Evolutionary conservation across 2,329 filamentous ascomycete genomes (phyloP), one percentile per base, ranked within the genome.

Genomic region (Penicillium janthinellum): DNA sequence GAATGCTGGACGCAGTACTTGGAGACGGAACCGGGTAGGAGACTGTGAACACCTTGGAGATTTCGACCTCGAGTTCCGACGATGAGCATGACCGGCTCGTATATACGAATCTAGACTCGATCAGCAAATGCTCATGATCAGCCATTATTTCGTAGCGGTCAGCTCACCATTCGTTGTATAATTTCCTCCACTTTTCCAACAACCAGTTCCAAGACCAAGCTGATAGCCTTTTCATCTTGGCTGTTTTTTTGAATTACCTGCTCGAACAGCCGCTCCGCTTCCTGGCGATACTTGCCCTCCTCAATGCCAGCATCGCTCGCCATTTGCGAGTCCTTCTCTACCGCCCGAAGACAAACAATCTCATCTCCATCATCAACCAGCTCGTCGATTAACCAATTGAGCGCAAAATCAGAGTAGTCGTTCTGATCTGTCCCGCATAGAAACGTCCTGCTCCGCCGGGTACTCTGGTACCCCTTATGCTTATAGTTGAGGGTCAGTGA

Each of bases 1-100:
- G 91, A 96, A 74, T 96, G 93, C 73, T 97, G 93, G 12, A 96
- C 83, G 70, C 93, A 96, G 77, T 96, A 97, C 73, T 96, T 96
- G 28, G 91, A 96, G 47, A 96, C 93, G 0, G 90, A 95, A 64
- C 92, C 95, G 51, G 91, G 91, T 44, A 96, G 85, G 34, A 96
- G 81, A 50, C 91, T 91, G 73, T 96, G 92, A 58, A 96, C 88
- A 28, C 92, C 92, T 37, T 91, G 91, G 1, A 96, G 82, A 39
- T 90, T 94, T 56, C 92, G 86, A 48, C 93, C 93, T 68, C 90
- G 86, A 1, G 93, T 96, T 45, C 93, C 93, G 15, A 97, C 93
- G 31, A 97, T 89, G 22, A 97, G 84, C 79, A 96, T 93, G 2
- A 91, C 91, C 3, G 93, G 93, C 71, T 96, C 90, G 75, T 97